Percentiles rank a stretch among this genome's conserved stretches.
phyloP scores from a whole-genome alignment of 2,329 filamentous ascomycete species.

The Knoxdaviesia proteae region DNA sequence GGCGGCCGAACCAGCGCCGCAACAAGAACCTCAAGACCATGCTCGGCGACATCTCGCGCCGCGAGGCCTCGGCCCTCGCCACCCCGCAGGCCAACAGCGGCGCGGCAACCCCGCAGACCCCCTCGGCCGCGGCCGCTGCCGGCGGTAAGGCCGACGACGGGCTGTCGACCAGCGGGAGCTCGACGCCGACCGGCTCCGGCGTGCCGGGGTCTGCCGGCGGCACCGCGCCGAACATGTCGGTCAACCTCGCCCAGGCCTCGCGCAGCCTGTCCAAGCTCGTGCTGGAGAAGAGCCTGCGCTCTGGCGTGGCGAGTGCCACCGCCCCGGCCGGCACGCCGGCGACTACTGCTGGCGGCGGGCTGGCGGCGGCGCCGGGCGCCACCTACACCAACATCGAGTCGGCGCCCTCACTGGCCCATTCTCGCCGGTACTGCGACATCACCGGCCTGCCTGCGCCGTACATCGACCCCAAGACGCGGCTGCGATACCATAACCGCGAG shows the following conservation, averaged over 20 bases:
- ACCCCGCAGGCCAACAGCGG: slow-evolving; percentile 61
- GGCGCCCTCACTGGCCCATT: slow-evolving; percentile 66
- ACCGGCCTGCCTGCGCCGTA: slow-evolving; percentile 86
- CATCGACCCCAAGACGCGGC: slow-evolving; percentile 78
- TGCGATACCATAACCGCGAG: slow-evolving; percentile 86
- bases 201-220: slow-evolving; percentile 1
- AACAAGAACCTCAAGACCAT: slow-evolving; percentile 99
- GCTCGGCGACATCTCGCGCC: slow-evolving; percentile 67
- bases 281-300: slow-evolving; percentile 52
- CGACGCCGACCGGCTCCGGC: slow-evolving; percentile 27
- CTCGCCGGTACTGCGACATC: slow-evolving; percentile 86
- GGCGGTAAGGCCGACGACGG: slow-evolving; percentile 19
- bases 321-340: slow-evolving; percentile 6
- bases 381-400: slow-evolving; percentile 97
- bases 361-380: slow-evolving; percentile 37
- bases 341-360: slow-evolving; percentile 5
- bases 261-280: slow-evolving; percentile 74
- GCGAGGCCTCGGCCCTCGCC: slow-evolving; percentile 71
- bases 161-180: slow-evolving; percentile 34
- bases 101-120: slow-evolving; percentile 39
- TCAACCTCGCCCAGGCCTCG: slow-evolving; percentile 75
- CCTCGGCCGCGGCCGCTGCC: no score
- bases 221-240: slow-evolving; percentile 16
- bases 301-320: slow-evolving; percentile 9
- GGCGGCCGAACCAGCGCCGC: slow-evolving; percentile 83